These are phyloP conservation scores for Chaetomium tenue DNA, from an alignment of 495 filamentous ascomycete species.

Conservation along the genomic window DNA sequence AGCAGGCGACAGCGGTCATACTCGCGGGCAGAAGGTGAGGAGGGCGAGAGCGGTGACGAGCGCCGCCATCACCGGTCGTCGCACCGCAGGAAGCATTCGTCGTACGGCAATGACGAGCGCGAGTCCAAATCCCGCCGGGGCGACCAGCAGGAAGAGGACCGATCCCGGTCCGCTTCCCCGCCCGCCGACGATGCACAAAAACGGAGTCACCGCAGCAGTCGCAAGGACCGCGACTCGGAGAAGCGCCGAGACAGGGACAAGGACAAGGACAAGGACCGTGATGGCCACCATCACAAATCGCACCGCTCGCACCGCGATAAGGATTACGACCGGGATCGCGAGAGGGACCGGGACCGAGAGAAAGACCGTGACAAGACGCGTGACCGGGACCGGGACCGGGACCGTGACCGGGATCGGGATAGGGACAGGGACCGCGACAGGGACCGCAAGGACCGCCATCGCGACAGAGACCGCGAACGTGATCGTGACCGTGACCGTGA, in stretches of 20 bases:
- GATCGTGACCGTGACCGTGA: constrained; percentile 45
- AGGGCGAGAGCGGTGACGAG: constrained; percentile 48
- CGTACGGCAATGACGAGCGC: constrained; percentile 37
- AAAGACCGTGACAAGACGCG: constrained; percentile 34
- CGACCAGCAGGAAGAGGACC: constrained; percentile 43
- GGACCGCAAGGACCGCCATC: constrained; percentile 43
- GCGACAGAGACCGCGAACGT: constrained; percentile 32
- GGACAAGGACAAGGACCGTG: constrained; percentile 39
- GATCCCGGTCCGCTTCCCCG: constrained; percentile 54
- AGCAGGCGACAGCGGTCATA: constrained; percentile 58
- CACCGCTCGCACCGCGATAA: constrained; percentile 39
- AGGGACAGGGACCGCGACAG: constrained; percentile 47
- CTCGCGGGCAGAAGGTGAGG: constrained; percentile 45
- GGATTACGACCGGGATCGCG: constrained; percentile 44
- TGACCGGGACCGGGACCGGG: constrained; percentile 33
- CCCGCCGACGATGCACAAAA: constrained; percentile 42
- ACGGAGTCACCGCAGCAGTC: constrained; percentile 52
- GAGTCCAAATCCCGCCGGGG: constrained; percentile 35
- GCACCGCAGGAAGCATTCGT: constrained; percentile 49
- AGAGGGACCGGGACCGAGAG: constrained; percentile 42
- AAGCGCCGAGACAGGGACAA: constrained; percentile 49
- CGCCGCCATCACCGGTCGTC: constrained; percentile 44
- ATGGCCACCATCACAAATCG: constrained; percentile 47
- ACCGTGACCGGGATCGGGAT: constrained; percentile 47
- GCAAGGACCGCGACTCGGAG: constrained; percentile 44